These are phyloP conservation scores for Porpolomopsis calyptriformis DNA, from an alignment of 768 basidiomycete genomes.

Conservation along the genomic window DNA sequence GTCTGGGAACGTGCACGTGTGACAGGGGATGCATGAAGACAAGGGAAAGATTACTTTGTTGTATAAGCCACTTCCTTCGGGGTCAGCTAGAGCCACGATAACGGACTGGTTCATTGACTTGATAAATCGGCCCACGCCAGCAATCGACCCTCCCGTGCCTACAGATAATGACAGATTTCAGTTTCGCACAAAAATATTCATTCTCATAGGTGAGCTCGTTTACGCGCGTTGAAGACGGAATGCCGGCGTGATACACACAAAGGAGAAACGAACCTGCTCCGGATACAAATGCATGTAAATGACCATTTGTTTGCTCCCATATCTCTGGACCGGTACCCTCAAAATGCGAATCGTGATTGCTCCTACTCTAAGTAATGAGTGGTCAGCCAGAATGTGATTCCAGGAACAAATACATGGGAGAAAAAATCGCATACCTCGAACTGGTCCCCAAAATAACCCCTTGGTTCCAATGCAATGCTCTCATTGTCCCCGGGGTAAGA, in stretches of 20 bases:
- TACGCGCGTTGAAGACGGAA: neutral
- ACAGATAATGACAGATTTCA: neutral
- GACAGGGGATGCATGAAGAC: neutral
- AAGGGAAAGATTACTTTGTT: constrained; percentile 55
- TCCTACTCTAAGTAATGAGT: constrained; percentile 55
- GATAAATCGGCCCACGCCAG: constrained; percentile 71
- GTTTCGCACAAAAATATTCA: neutral
- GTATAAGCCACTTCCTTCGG: constrained; percentile 88
- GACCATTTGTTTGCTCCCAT: constrained; percentile 83
- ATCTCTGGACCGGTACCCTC: constrained; percentile 91
- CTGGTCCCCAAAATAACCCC: constrained; percentile 93
- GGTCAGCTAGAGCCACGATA: constrained; percentile 73
- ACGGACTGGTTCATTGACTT: constrained; percentile 63
- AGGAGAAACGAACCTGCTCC: constrained; percentile 57
- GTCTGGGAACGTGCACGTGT: neutral
- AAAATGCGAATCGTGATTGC: constrained; percentile 85
- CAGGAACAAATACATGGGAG: too few relatives aligned
- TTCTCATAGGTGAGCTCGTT: neutral
- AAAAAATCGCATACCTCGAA: too few relatives aligned
- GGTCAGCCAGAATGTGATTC: too few relatives aligned
- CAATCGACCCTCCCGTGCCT: constrained; percentile 96
- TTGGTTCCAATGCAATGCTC: constrained; percentile 40
- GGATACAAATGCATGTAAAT: constrained; percentile 73
- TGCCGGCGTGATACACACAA: neutral
- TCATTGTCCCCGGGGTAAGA: constrained; percentile 31